Evolutionary conservation across 2,329 filamentous ascomycete species (phyloP), one percentile per base, ranked within the genome.

Genomic region (Sporothrix pallida): DNA sequence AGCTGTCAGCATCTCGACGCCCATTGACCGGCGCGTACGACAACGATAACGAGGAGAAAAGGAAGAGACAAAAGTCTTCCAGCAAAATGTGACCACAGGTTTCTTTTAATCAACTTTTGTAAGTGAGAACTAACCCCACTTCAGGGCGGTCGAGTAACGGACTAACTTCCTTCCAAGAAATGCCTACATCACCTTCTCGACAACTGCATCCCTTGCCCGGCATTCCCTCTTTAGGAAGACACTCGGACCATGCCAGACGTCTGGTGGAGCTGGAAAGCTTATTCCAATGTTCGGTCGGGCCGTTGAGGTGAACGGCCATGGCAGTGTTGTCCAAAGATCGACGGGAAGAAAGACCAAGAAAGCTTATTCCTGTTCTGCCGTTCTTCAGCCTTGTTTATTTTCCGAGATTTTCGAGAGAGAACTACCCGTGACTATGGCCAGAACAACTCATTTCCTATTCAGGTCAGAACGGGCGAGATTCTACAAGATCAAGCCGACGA

Each of bases 171-270:
- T 37, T 17, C n/a, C n/a, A 26, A 3, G 17, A 9, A 13, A 13
- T 65, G 7, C 60, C 37, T 10, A 7, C 20, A 3, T 31, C 23
- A 13, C 12, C 44, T n/a, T 31, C 3, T 60, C 1, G 8, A 26
- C 37, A 50, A n/a, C 17, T 20, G 12, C 31, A 12, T 31, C 17
- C 20, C 10, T 60, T 37, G 9, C 46, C 44, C 20, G 44, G 63
- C 2, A 50, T 68, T 3, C 50, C 46, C 44, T 50, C 2, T 68
- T 68, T 68, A 68, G 63, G 63, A 67, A 67, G 44, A 68, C 63
- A 68, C 63, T 68, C 63, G 63, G 63, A 50, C 63, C 44, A 50
- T 37, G 15, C 23, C 23, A 68, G 26, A 68, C 26, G 17, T 6
- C 12, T 13, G 3, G 13, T 17, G 65, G 65, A 37, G 7, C n/a